Evolutionary conservation across 2,329 filamentous ascomycete genomes (phyloP).

Genomic region (Dothistroma pini): DNA sequence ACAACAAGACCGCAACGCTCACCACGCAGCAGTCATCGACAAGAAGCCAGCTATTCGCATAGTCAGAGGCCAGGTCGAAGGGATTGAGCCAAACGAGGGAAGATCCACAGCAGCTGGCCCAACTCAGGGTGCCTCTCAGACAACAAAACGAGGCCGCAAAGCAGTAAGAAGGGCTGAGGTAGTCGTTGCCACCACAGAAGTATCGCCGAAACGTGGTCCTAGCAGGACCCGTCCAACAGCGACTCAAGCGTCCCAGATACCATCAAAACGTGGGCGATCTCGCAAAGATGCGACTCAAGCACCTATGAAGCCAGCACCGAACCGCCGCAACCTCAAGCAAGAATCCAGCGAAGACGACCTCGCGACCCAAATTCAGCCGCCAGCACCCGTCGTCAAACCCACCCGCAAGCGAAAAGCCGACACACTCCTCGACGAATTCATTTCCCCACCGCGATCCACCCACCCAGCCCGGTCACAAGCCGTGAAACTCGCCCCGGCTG

Average conservation of each 20-base stretch:
- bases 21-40: neutral
- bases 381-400: constrained; percentile 1
- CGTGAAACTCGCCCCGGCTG: neutral
- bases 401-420: constrained; percentile 9
- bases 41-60: constrained; percentile 16
- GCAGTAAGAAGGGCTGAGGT: neutral
- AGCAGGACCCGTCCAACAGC: neutral
- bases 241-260: neutral
- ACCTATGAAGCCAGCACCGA: neutral
- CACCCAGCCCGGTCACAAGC: neutral
- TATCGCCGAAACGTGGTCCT: neutral
- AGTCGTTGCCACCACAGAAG: neutral
- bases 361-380: neutral
- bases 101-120: neutral
- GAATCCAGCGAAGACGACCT: neutral
- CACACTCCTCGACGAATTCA: neutral
- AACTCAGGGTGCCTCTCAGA: neutral
- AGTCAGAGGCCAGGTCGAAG: constrained; percentile 24
- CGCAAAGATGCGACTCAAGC: neutral
- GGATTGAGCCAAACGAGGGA: constrained; percentile 7
- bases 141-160: constrained; percentile 3
- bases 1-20: constrained; percentile 5
- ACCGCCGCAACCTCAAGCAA: constrained; percentile 8
- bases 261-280: neutral
- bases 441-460: neutral